Base-by-base conservation (phyloP, 2,329 filamentous ascomycete genomes). In the Fusarium liriodendri region DNA sequence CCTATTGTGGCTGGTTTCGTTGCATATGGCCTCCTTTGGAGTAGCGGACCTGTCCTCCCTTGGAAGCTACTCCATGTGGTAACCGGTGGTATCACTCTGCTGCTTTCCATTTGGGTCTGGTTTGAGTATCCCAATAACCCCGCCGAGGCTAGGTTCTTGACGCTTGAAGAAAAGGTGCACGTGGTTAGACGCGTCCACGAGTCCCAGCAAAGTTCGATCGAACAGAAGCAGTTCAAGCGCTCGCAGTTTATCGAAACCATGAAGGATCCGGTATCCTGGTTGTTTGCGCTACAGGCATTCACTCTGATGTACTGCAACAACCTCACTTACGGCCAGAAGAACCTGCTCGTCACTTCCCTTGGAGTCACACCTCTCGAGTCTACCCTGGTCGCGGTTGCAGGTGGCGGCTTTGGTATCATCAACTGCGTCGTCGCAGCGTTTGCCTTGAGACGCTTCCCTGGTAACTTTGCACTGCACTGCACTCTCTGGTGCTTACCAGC, bases 21-120 rank as follows among this genome's bases (percentile, higher is more conserved):
- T 18, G 81, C 83, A 0, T 85, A 85, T 55, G 84, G 83, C 5
- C 77, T 85, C 1, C 78, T 85, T 1, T 85, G 80, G 69, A 81
- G 75, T 37, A 72, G 79, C 13, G 78, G 78, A 10, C 63, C 71
- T 6, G 76, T 83, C 5, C 71, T 80, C 3, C 81, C 82, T 1
- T 83, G 83, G 83, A 84, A 84, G 64, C 66, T 84, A 5, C 82
- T 84, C 55, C 83, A 83, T 77, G 79, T 84, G 6, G 75, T 82
- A 29, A 84, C 81, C 0, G 83, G 83, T 2, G 79, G 79, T 0
- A 54, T 84, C 1, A 82, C 83, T 0, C 60, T 84, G 0, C 2
- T 84, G 1, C 73, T 84, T 1, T 77, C 82, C 1, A 64, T 81
- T 2, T 79, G 78, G 40, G 80, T 82, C 25, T 81, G 82, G 76